phyloP scores from a whole-genome alignment of 2,329 filamentous ascomycete species.

The Scedosporium minutisporum region DNA sequence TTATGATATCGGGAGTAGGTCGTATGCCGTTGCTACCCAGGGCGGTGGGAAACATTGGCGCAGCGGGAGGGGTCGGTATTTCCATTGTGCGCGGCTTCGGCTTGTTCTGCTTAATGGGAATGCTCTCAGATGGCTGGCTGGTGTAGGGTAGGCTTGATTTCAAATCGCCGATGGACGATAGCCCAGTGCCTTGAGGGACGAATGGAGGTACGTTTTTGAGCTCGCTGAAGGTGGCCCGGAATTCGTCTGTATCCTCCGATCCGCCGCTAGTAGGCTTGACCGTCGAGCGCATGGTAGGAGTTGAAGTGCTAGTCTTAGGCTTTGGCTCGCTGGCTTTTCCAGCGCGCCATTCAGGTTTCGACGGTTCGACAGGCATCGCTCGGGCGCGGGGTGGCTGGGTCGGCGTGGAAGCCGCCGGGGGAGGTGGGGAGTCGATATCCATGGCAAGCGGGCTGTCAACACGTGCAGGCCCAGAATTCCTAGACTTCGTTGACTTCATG shows the following conservation, averaged over 20 bases:
- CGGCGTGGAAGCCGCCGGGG: neutral
- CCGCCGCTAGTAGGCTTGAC: constrained; percentile 30
- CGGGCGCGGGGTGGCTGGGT: constrained; percentile 30
- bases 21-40: constrained; percentile 33
- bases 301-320: constrained; percentile 8
- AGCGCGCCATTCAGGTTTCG: constrained; percentile 49
- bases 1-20: constrained; percentile 33
- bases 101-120: constrained; percentile 25
- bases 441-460: constrained; percentile 48
- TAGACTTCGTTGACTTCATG: neutral
- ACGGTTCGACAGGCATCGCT: constrained; percentile 45
- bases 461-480: neutral
- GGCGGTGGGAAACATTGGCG: constrained; percentile 36
- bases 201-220: constrained; percentile 48
- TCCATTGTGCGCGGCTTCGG: constrained; percentile 21
- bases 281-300: neutral
- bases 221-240: constrained; percentile 43
- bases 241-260: constrained; percentile 47
- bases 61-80: constrained; percentile 39
- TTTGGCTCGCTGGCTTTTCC: constrained; percentile 30
- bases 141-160: constrained; percentile 48
- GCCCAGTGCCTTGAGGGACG: constrained; percentile 32
- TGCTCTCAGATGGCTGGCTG: constrained; percentile 35
- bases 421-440: constrained; percentile 51
- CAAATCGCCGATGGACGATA: constrained; percentile 46